Percentiles rank a stretch among this genome's conserved stretches.
Evolutionary conservation across 2,329 filamentous ascomycete species (phyloP).

Genomic region (Magnaporthiopsis rhizophila): DNA sequence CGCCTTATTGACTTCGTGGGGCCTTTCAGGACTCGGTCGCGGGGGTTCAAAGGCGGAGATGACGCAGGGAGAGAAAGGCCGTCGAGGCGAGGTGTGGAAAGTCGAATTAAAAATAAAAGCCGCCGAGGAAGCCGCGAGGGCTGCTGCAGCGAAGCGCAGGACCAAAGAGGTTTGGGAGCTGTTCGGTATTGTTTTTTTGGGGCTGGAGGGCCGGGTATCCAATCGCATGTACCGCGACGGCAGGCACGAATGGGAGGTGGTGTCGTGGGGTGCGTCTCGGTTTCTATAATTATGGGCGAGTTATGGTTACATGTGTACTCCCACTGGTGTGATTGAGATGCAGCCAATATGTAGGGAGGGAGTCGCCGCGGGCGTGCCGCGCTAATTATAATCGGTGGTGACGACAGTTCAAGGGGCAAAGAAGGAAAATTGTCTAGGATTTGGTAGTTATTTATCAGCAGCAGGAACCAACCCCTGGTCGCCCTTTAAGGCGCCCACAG

Average conservation of each 20-base stretch:
- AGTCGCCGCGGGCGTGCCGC: too few relatives aligned
- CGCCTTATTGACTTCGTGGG: background rate
- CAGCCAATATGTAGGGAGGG: background rate
- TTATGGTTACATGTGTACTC: constrained; percentile 5
- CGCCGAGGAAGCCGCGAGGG: background rate
- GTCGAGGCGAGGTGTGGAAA: background rate
- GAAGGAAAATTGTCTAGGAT: background rate
- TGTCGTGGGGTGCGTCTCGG: background rate
- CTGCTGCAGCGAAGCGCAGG: background rate
- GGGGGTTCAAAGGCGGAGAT: background rate
- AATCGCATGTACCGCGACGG: background rate
- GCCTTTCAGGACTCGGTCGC: background rate
- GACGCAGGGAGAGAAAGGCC: background rate
- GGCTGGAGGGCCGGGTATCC: too few relatives aligned
- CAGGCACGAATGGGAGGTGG: too few relatives aligned
- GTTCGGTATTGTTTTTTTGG: background rate
- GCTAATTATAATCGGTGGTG: background rate
- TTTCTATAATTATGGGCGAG: constrained; percentile 8
- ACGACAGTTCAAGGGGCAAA: background rate
- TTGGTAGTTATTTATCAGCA: background rate
- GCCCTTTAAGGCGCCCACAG: too few relatives aligned
- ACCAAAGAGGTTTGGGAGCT: background rate
- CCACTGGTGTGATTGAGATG: background rate
- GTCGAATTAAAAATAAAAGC: background rate
- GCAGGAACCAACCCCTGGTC: background rate